Evolutionary conservation across 495 filamentous ascomycete species (phyloP), one percentile per base, ranked within the genome.

Genomic region (Haplographium delicatum): DNA sequence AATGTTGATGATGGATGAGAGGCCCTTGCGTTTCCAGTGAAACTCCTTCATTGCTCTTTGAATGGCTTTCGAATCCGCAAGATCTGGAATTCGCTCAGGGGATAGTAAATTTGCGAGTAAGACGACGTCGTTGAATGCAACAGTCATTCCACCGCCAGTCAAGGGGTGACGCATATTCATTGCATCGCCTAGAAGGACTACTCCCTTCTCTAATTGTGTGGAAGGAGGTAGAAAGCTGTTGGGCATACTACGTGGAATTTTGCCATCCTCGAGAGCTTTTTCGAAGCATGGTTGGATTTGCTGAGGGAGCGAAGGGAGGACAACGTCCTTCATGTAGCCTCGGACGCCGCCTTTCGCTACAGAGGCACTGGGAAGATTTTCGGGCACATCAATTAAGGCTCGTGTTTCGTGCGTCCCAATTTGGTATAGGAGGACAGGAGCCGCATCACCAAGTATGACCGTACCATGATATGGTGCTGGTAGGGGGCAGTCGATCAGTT

Each of bases 331-430:
- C 44, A 98, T 74, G 63, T 98, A 87, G 22, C 76, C 80, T 56
- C 89, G 87, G 7, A 95, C 85, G 41, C 90, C 90, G 54, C 94
- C 91, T 34, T 75, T 78, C 19, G 78, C 72, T 8, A 80, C 60
- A 0, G 77, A 72, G 0, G 91, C 90, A 4, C 80, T 77, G n/a
- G 89, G 81, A 3, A 83, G 66, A 59, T 83, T 80, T 43, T 87
- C 82, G 15, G 89, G 90, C n/a, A 98, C 78, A 68, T 97, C 91
- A 59, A 97, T 78, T 10, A 98, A 77, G 16, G 86, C 86, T 38
- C 93, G 80, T 3, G 93, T 98, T 67, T 96, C 93, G 70, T 85
- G 89, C 10, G 88, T 86, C 58, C 94, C 91, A 67, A 98, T 98
- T 70, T 97, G 93, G 73, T 98, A 98, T 51, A 98, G 78, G 16